Evolutionary conservation across 371 early-diverging fungal species (phyloP), one percentile per base, ranked within the genome.

Genomic region (Mycotypha africana): DNA sequence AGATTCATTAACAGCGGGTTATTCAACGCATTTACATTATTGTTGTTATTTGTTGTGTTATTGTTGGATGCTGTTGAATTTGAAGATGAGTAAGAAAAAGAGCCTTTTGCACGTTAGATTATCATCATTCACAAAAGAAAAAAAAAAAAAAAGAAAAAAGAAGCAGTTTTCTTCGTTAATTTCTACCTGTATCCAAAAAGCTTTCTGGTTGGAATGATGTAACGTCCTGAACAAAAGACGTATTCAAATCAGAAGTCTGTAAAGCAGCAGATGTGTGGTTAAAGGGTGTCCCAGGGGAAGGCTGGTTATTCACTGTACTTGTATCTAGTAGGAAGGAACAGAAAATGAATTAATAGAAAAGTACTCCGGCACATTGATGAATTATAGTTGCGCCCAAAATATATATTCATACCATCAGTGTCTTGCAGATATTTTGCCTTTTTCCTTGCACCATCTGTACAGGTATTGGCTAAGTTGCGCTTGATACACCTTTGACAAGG

Each of bases 401-500:
- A 14, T 11, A 33, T n/a, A 16, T 21, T 15, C 16, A 25, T 53
- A 49, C 51, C 68, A 41, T 65, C 56, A 32, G 60, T 59, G 12
- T 84, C 84, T 44, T 76, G 71, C 41, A 92, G 65, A 49, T 92
- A 91, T 65, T 92, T 92, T 35, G 93, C 91, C 58, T 79, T 83
- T 51, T 89, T 90, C 33, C 92, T 71, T 32, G 73, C 62, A 10
- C 89, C 92, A 49, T 90, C 90, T 1, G 77, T 70, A 54, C 92
- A 91, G 1, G 84, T 74, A 20, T 56, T 75, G 6, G 74, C 81
- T 24, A 87, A 49, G 22, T 85, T 84, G 28, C 85, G 69, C 60
- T 86, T 87, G n/a, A 86, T 74, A 56, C 92, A 92, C 1, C 91
- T 76, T 28, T 73, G 71, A 54, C 92, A 92, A 15, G 92, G 92